Base-by-base conservation (phyloP, 139 green algal genomes). In the Volvox africanus region DNA sequence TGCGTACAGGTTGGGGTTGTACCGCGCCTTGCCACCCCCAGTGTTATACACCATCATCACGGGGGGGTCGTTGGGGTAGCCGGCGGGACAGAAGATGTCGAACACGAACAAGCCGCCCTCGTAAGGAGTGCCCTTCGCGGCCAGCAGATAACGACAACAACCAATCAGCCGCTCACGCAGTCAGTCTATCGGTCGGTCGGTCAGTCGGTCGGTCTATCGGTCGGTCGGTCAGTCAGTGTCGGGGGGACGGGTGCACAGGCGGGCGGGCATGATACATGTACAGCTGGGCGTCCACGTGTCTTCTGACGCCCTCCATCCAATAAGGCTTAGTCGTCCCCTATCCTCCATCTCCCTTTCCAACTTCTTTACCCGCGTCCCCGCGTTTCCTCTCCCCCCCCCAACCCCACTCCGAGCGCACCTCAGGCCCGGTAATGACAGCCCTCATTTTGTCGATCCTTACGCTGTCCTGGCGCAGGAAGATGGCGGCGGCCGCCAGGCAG, bases 1-100 rank as follows among this genome's bases (percentile, higher is more conserved):
- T 6, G 94, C 93, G 81, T 97, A 98, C 61, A 98, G 94, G 93
- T 99, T 99, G 44, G 97, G 97, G 93, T 99, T 99, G 96, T 97
- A 97, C 32, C 97, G 35, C 26, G 62, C 87, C 87, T 87, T 86
- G 78, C 87, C 87, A 19, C 75, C 88, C 13, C 96, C 96, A 0
- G 96, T 97, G 30, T 95, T 98, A 37, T 97, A 95, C 36, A 97
- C 91, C 78, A 96, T 92, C 92, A 97, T 93, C 28, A 96, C 92
- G 17, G 97, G 97, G 18, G 97, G 95, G 50, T 96, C 92, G 50
- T 94, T 92, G 28, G 97, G 97, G 94, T 98, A 99, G 87, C 94
- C 92, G 76, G 81, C 33, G 2, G 97, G 96, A 87, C 98, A 97
- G 94, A 95, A 97, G 22, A 98, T 69, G 93, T 99, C 97, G 87